These are phyloP conservation scores for Fusarium multiceps DNA, from an alignment of 2,329 filamentous ascomycete species.

Conservation along the genomic window DNA sequence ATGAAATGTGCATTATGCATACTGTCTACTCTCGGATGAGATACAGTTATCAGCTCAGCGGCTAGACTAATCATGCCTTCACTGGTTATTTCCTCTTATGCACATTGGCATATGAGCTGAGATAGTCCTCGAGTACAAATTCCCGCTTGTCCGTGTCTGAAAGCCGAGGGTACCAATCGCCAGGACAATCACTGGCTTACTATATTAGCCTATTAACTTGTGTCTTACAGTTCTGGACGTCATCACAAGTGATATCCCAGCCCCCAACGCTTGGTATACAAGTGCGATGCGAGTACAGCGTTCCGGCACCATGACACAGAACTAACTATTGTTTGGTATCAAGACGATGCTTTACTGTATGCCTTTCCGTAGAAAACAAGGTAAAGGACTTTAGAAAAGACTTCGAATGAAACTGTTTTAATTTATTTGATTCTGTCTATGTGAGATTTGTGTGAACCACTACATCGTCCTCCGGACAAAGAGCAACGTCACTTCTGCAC, in stretches of 20 bases:
- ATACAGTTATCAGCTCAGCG: constrained; percentile 15
- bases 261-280: not conserved
- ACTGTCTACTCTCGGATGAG: not conserved
- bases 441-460: not conserved
- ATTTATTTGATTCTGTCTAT: not conserved
- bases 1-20: constrained; percentile 8
- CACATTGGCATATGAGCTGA: constrained; percentile 5
- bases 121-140: not conserved
- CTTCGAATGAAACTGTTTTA: not conserved
- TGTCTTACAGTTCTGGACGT: not conserved
- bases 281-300: not conserved
- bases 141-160: constrained; percentile 24
- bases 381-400: not conserved
- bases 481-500: not conserved
- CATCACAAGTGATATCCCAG: constrained; percentile 2
- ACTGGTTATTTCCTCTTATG: constrained; percentile 10
- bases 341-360: not conserved
- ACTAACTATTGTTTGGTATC: constrained; percentile 1
- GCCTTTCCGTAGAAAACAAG: not conserved
- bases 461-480: not conserved
- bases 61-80: constrained; percentile 9
- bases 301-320: not conserved
- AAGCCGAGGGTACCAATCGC: constrained; percentile 11
- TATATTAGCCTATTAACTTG: not conserved
- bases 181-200: not conserved